Conservation (phyloP, 2,329 filamentous ascomycete species). For the Penicillium sp. region DNA sequence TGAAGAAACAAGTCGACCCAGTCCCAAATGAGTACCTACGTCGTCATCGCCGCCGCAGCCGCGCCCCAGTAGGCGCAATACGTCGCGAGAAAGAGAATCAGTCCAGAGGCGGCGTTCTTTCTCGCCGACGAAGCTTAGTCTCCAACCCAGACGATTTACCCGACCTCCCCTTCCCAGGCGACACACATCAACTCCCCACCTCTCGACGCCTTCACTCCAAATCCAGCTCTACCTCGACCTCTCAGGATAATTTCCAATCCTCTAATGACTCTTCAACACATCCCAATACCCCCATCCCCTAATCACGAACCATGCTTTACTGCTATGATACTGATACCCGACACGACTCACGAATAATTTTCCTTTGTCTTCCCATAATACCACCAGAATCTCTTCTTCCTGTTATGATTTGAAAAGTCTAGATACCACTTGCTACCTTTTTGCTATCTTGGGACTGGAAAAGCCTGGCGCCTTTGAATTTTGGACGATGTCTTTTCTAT, state of each 20-base stretch:
- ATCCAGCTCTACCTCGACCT: not conserved
- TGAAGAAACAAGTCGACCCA: slow-evolving; percentile 54
- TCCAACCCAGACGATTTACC: slow-evolving; percentile 22
- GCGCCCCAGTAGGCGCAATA: slow-evolving; percentile 7
- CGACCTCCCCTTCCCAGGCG: slow-evolving; percentile 17
- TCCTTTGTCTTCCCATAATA: not conserved
- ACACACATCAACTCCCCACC: slow-evolving; percentile 3
- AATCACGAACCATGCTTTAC: not conserved
- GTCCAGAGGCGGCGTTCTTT: slow-evolving; percentile 29
- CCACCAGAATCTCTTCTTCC: not conserved
- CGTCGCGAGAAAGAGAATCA: slow-evolving; percentile 32
- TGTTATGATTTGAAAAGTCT: not conserved
- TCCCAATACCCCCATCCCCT: not conserved
- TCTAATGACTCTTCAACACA: not conserved
- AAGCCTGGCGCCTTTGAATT: not conserved
- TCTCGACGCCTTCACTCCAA: not conserved
- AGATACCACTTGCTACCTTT: not conserved
- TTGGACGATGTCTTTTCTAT: not conserved
- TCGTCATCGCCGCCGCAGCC: slow-evolving; percentile 25
- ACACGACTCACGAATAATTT: not conserved
- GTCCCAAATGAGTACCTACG: slow-evolving; percentile 40
- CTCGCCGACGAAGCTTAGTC: slow-evolving; percentile 30
- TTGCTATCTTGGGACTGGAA: not conserved
- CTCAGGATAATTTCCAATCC: not conserved
- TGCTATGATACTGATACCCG: not conserved